Evolutionary conservation across 1,139 yeast species (phyloP).

Genomic region (Tardiomyces blankii): DNA sequence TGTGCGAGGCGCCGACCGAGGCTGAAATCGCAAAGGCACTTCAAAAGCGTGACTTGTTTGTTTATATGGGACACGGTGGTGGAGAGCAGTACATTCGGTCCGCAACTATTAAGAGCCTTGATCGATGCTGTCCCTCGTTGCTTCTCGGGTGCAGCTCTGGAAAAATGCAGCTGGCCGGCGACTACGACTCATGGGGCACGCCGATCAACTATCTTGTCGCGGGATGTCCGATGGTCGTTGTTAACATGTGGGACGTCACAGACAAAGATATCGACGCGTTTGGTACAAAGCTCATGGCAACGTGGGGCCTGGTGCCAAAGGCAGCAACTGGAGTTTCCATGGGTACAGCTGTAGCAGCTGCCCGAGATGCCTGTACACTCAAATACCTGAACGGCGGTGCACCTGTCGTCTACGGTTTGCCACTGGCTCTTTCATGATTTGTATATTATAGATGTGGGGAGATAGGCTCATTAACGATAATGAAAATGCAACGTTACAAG

Average conservation of each 20-base stretch:
- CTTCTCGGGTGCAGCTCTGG: slow-evolving; percentile 90
- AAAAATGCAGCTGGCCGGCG: slow-evolving; percentile 45
- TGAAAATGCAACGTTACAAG: neutral
- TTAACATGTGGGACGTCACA: slow-evolving; percentile 91
- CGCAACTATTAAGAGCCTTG: slow-evolving; percentile 34
- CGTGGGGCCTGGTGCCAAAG: slow-evolving; percentile 42
- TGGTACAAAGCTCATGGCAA: slow-evolving; percentile 43
- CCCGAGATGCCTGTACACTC: slow-evolving; percentile 55
- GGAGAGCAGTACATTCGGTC: slow-evolving; percentile 72
- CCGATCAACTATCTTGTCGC: slow-evolving; percentile 62
- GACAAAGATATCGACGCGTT: slow-evolving; percentile 86
- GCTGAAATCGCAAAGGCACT: slow-evolving; percentile 34
- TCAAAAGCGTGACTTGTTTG: slow-evolving; percentile 37
- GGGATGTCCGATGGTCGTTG: slow-evolving; percentile 74
- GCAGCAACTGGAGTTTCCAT: slow-evolving; percentile 16
- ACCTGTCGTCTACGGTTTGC: slow-evolving; percentile 67
- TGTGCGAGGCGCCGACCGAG: slow-evolving; percentile 48
- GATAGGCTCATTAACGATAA: no score
- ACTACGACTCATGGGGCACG: slow-evolving; percentile 66
- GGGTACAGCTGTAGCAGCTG: slow-evolving; percentile 40
- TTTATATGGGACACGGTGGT: slow-evolving; percentile 90
- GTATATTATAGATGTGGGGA: neutral
- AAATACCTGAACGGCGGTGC: slow-evolving; percentile 68
- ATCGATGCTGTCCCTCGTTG: slow-evolving; percentile 54
- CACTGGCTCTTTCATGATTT: slow-evolving; percentile 26